Percentiles rank a stretch among this genome's conserved stretches.
Conservation (phyloP, 1,139 yeast genomes). For the Pichia sp. region DNA sequence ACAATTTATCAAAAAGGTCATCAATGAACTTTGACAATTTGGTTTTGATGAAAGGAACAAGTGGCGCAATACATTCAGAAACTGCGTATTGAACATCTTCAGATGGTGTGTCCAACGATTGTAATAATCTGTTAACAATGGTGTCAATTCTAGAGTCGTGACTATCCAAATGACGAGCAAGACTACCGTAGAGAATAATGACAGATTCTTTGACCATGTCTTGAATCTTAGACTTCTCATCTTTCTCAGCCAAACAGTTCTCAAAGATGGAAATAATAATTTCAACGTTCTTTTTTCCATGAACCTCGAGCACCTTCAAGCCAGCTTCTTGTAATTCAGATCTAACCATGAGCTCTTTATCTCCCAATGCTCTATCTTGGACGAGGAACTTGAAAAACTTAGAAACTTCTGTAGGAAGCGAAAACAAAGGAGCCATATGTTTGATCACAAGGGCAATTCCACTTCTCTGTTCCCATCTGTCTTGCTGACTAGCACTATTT, state of each 20-base stretch:
- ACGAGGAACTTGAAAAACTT: slow-evolving; percentile 48
- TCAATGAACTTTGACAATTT: slow-evolving; percentile 50
- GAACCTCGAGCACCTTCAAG: slow-evolving; percentile 53
- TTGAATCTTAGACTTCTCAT: slow-evolving; percentile 41
- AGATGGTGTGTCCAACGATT: slow-evolving; percentile 79
- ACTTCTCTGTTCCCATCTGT: slow-evolving; percentile 78
- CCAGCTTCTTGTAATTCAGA: slow-evolving; percentile 91
- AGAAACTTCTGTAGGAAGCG: slow-evolving; percentile 33
- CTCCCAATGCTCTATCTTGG: slow-evolving; percentile 61
- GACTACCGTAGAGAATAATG: slow-evolving; percentile 78
- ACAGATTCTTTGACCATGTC: slow-evolving; percentile 72
- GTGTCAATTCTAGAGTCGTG: slow-evolving; percentile 57
- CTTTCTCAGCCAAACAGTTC: slow-evolving; percentile 40
- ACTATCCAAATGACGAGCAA: slow-evolving; percentile 70
- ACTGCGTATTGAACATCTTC: slow-evolving; percentile 86
- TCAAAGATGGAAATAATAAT: slow-evolving; percentile 74
- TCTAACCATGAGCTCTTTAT: slow-evolving; percentile 63
- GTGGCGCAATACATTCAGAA: slow-evolving; percentile 77
- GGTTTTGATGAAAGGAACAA: slow-evolving; percentile 52
- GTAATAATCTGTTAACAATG: slow-evolving; percentile 62
- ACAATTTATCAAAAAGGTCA: slow-evolving; percentile 49
- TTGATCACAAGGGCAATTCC: slow-evolving; percentile 69
- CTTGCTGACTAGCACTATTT: slow-evolving; percentile 52
- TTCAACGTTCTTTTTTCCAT: slow-evolving; percentile 63
- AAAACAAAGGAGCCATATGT: slow-evolving; percentile 47